Base-by-base conservation (phyloP, 352 stramenopile species). In the Globisporangium sylvaticum region DNA sequence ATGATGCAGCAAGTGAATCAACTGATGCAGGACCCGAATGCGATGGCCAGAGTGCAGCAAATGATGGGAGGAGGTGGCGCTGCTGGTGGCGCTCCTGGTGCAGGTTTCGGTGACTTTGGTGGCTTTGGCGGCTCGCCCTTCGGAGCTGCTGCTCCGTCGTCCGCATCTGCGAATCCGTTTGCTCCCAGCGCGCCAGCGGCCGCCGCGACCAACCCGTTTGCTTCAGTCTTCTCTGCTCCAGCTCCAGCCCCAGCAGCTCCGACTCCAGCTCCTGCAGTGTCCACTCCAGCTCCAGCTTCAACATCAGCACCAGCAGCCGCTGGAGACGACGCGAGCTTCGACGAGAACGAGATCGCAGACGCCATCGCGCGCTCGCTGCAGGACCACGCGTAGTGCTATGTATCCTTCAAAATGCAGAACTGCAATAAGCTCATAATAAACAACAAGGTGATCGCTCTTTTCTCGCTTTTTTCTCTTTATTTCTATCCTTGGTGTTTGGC, bases 1-100 rank as follows among this genome's bases (percentile, higher is more conserved):
- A 92, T 94, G 85, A 86, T 91, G 78, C 80, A 92, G 55, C 85
- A 92, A 68, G 68, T 95, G 24, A 83, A 72, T 52, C 87, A 94
- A 62, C 85, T 94, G 79, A 92, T 95, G 85, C 79, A 74, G 42
- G 78, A 92, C 65, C 86, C 87, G 27, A 84, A 79, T 57, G 81
- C 80, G 32, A 89, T 90, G 77, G 71, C 79, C 62, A 79, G 75
- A 1, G 84, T 92, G 79, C 83, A 94, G 73, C 81, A 89, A 44
- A 84, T 90, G 82, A 81, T 91, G 62, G 42, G 54, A 32, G 54
- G 63, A 7, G 44, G 59, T 5, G 60, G 31, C 4, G 68, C 50
- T 20, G 68, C 54, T 20, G 70, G 78, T 50, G 34, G 34, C 10
- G 37, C 15, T 44, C 61, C 25, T 22, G 66, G 64, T n/a, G 63